Evolutionary conservation across 106 monocot genomes (phyloP).

Genomic region (Narthecium ossifragum): DNA sequence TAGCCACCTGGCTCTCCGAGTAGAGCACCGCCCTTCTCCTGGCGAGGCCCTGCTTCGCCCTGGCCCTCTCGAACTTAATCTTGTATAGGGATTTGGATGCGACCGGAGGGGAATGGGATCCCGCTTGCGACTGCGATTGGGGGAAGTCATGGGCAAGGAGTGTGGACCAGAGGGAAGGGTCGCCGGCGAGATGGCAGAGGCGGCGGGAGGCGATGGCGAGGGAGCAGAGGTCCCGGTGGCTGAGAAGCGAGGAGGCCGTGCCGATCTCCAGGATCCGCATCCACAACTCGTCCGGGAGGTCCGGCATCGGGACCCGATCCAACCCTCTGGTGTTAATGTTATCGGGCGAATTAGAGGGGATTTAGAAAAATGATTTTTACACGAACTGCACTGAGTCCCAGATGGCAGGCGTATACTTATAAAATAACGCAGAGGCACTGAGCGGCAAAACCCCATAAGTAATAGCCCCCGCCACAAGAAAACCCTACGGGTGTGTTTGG

Average conservation of each 20-base stretch:
- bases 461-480: no score
- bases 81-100: conserved; percentile 70
- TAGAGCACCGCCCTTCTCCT: conserved; percentile 46
- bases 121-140: no score
- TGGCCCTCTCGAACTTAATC: conserved; percentile 78
- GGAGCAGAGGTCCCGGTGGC: conserved; percentile 70
- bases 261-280: conserved; percentile 56
- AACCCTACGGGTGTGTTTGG: no score
- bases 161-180: conserved; percentile 58
- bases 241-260: conserved; percentile 15
- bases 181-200: conserved; percentile 49
- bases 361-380: no score
- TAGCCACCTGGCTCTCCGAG: conserved; percentile 42
- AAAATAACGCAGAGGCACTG: no score
- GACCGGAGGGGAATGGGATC: conserved; percentile 7
- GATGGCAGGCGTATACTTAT: no score
- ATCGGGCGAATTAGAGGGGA: no score
- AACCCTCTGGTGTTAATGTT: no score
- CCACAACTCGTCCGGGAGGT: conserved; percentile 87
- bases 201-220: conserved; percentile 68
- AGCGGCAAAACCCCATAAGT: no score
- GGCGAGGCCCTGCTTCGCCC: conserved; percentile 30
- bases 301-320: no score
- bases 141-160: conserved; percentile 67
- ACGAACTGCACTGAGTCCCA: no score